Conservation (phyloP, 169 alveolate genomes). For the Plasmodium knowlesi region DNA sequence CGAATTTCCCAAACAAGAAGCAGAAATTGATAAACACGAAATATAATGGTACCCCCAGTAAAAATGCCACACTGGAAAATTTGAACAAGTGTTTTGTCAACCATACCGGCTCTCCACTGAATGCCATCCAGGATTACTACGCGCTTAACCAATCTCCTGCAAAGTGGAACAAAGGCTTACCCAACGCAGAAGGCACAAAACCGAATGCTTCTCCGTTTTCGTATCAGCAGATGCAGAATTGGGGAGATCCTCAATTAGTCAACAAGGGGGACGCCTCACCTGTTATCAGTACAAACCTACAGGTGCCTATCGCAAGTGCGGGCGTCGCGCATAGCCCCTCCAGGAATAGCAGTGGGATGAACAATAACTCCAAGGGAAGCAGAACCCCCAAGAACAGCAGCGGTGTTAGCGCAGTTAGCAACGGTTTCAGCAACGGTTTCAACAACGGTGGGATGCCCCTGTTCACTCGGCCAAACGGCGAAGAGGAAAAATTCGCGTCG, state of each 20-base stretch:
- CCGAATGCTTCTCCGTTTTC: conserved; percentile 28
- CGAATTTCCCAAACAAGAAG: conserved; percentile 11
- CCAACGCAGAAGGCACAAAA: neutral
- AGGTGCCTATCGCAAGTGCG: neutral
- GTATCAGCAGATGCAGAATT: conserved; percentile 10
- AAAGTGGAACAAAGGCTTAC: conserved; percentile 14
- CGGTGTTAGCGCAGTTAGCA: neutral
- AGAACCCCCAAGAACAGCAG: neutral
- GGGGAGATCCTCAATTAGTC: neutral
- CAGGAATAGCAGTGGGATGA: neutral
- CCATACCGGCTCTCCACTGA: neutral
- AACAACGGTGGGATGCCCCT: neutral
- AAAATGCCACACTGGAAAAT: conserved; percentile 21
- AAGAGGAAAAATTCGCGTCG: conserved; percentile 23
- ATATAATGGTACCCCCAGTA: conserved; percentile 17
- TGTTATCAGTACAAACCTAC: neutral
- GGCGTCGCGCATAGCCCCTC: neutral
- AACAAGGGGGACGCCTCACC: neutral
- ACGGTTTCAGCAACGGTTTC: neutral
- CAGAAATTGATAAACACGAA: conserved; percentile 10
- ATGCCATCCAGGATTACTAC: conserved; percentile 22
- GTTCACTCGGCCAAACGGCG: neutral
- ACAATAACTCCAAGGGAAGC: neutral
- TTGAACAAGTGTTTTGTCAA: conserved; percentile 15
- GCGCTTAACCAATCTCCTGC: conserved; percentile 17